Evolutionary conservation across 2,329 filamentous ascomycete species (phyloP), one percentile per base, ranked within the genome.

Genomic region (Pyrenochaeta sp.): DNA sequence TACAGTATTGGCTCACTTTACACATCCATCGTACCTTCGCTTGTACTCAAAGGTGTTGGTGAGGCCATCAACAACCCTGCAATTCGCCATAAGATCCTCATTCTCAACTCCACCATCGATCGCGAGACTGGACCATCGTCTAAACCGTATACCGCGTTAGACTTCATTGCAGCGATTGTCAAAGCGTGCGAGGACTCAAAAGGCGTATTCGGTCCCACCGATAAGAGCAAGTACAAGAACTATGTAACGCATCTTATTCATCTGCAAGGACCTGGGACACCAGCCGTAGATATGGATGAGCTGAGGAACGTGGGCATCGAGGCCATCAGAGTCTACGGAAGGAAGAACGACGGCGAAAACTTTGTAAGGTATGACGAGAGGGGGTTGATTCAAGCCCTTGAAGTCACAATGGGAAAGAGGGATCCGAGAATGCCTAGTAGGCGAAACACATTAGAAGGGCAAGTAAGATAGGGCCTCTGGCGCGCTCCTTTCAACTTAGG

Each of bases 1-100:
- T 98, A 97, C 79, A 93, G 91, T 76, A 96, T 98, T 58, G 95
- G 95, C n/a, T 93, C 90, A 1, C 82, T 98, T 0, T 98, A 96
- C 77, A 98, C 94, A 0, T 94, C 91, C 5, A 86, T 98, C 34
- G 84, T 97, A 1, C 94, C 94, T 0, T 93, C 88, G 15, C 80
- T 98, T 1, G 86, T 98, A 5, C 84, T 97, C 6, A 85, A 88
- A 25, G 91, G 90, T 3, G 88, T 96, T 0, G 92, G 91, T 0
- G 83, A 87, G 22, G 86, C 88, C 0, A 82, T 92, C 24, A 79
- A 84, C 1, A 77, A 79, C 27, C 78, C 82, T 0, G 69, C 82
- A 1, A 83, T 87, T 19, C 80, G 86, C 7, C 86, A 89, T 70
- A 96, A 95, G 74, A 90, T 97, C 19, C 80, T 97, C 7, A 91